Evolutionary conservation across 202 grass and related monocot species (phyloP).

Genomic region (Thinopyrum obtusiflorum): DNA sequence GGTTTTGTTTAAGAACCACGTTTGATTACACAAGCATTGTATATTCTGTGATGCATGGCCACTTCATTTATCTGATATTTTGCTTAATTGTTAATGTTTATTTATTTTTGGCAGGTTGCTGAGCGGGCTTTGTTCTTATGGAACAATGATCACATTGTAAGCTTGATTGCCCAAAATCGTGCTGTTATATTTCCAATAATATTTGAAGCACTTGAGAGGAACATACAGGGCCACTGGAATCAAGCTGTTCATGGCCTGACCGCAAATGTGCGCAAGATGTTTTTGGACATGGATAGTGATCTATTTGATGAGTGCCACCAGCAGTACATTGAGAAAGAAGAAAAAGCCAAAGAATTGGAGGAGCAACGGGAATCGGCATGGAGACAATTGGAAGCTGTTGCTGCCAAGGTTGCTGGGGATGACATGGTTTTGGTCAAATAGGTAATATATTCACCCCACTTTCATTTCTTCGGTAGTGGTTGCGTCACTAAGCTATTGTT

Average conservation of each 20-base stretch:
- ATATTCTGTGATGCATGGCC: slow-evolving; percentile 8
- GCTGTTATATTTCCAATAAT: slow-evolving; percentile 82
- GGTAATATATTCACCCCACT: slow-evolving; percentile 49
- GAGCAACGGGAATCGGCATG: slow-evolving; percentile 69
- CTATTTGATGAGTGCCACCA: slow-evolving; percentile 86
- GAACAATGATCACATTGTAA: slow-evolving; percentile 96
- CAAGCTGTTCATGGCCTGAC: slow-evolving; percentile 91
- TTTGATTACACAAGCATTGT: neutral
- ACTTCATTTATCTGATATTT: slow-evolving; percentile 14
- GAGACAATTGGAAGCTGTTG: slow-evolving; percentile 74
- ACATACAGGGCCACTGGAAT: slow-evolving; percentile 87
- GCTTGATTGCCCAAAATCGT: slow-evolving; percentile 86
- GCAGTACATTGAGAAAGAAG: slow-evolving; percentile 68
- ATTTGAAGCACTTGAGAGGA: slow-evolving; percentile 91
- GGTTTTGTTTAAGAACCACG: neutral
- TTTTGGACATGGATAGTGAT: slow-evolving; percentile 90
- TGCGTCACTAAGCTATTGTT: slow-evolving; percentile 28
- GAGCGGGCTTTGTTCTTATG: slow-evolving; percentile 88
- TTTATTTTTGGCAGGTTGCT: slow-evolving; percentile 52
- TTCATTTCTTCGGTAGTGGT: slow-evolving; percentile 41
- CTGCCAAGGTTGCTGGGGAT: slow-evolving; percentile 56
- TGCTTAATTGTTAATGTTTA: neutral
- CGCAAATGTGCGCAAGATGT: slow-evolving; percentile 90
- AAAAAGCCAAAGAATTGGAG: slow-evolving; percentile 67
- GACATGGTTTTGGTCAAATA: slow-evolving; percentile 89